Evolutionary conservation across 2,329 filamentous ascomycete genomes (phyloP), one percentile per base, ranked within the genome.

Genomic region (Trichoderma sp.): DNA sequence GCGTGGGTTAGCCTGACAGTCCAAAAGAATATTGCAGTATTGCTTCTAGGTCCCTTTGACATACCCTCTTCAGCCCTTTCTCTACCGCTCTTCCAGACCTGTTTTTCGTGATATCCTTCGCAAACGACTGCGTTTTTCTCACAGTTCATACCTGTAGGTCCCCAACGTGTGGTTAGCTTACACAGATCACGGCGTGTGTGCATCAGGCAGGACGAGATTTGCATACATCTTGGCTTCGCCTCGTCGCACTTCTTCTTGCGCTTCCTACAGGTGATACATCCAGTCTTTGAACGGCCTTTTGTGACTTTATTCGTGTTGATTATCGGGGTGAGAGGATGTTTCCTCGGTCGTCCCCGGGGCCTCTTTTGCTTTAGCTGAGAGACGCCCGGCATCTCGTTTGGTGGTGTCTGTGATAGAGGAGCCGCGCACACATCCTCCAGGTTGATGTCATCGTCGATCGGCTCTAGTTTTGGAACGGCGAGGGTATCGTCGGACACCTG

Each of bases 51-150:
- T 30, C 32, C 32, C 55, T 55, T 39, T 59, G 37, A 74, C 81
- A 73, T 82, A 88, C 87, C 87, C 81, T 93, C 89, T 81, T 91
- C 89, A 39, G 88, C 85, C 76, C 85, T 90, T 78, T 95, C 91
- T 77, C 88, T 93, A 32, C 93, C 93, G 76, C 92, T 94, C 78
- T 90, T 93, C 94, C 94, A 97, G 64, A 93, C 87, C 69, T 92
- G 91, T 77, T 93, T 93, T 71, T 93, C 91, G 61, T 92, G 92
- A 76, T 97, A 97, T 14, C 94, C 94, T 80, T 97, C 93, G 77
- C 94, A 97, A 14, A 94, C 88, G 14, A 97, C 92, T 10, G 93
- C 93, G 77, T 97, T 97, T 84, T 97, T 97, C 80, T 96, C 91
- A 76, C 94, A 97, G 75, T 96, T 96, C 79, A 93, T 85, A 74